Percentiles rank a stretch among this genome's conserved stretches.
phyloP scores from a whole-genome alignment of 306 rosid species.

The Benincasa hispida region DNA sequence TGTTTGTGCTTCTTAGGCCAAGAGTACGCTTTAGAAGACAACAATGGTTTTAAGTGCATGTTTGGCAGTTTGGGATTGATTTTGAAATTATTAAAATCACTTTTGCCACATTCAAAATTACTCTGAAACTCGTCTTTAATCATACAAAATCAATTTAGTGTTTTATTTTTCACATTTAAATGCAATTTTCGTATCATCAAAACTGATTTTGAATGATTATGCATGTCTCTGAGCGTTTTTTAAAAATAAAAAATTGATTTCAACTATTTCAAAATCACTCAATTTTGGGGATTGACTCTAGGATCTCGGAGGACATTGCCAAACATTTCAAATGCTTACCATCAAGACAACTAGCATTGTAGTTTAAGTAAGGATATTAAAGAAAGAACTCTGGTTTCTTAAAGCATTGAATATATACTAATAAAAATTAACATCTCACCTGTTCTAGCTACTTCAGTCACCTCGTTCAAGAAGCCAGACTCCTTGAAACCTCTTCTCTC shows the following conservation, averaged over 20 bases:
- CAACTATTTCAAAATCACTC: too few relatives aligned
- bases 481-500: conserved; percentile 94
- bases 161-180: too few relatives aligned
- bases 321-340: background rate
- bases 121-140: too few relatives aligned
- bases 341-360: background rate
- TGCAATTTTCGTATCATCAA: too few relatives aligned
- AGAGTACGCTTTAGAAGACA: background rate
- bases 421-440: conserved; percentile 26
- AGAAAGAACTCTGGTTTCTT: background rate
- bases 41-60: background rate
- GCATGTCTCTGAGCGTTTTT: too few relatives aligned
- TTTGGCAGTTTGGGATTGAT: too few relatives aligned
- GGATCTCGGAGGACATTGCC: background rate
- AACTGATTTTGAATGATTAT: too few relatives aligned
- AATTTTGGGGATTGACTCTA: background rate
- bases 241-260: too few relatives aligned
- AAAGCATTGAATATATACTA: background rate
- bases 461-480: conserved; percentile 81
- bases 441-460: conserved; percentile 77
- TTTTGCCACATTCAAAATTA: too few relatives aligned
- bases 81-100: too few relatives aligned
- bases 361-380: background rate
- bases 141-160: too few relatives aligned
- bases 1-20: too few relatives aligned